phyloP scores from a whole-genome alignment of 257 asterid genomes.

The Solanum bulbocastanum region DNA sequence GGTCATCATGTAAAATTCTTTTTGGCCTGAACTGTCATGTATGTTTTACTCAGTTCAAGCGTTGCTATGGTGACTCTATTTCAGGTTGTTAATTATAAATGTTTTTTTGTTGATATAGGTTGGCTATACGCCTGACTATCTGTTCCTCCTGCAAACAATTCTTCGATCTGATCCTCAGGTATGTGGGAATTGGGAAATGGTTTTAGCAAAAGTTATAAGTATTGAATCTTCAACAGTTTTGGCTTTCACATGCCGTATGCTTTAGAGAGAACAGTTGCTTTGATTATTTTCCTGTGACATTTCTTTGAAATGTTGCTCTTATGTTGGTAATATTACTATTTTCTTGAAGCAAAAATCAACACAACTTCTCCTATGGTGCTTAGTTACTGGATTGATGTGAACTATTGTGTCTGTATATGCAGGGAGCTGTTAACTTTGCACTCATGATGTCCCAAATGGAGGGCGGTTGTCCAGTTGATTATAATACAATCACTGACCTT shows the following conservation, averaged over 20 bases:
- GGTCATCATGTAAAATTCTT: not conserved
- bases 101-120: constrained; percentile 47
- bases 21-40: not conserved
- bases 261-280: not conserved
- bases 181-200: constrained; percentile 8
- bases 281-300: not conserved
- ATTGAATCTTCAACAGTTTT: not conserved
- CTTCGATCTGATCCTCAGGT: constrained; percentile 99
- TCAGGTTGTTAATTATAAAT: not conserved
- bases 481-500: constrained; percentile 93
- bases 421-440: constrained; percentile 99
- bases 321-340: not conserved
- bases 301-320: not conserved
- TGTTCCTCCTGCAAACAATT: constrained; percentile 97
- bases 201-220: not conserved
- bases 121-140: constrained; percentile 94
- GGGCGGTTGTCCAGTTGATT: constrained; percentile 98
- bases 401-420: constrained; percentile 11
- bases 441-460: constrained; percentile 99
- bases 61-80: not conserved
- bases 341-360: not conserved
- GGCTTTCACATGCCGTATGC: not conserved
- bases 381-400: not conserved
- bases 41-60: not conserved
- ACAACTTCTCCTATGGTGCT: not conserved